Evolutionary conservation across 176 grass and related monocot species (phyloP), one percentile per base, ranked within the genome.

Genomic region (Oryza meridionalis): DNA sequence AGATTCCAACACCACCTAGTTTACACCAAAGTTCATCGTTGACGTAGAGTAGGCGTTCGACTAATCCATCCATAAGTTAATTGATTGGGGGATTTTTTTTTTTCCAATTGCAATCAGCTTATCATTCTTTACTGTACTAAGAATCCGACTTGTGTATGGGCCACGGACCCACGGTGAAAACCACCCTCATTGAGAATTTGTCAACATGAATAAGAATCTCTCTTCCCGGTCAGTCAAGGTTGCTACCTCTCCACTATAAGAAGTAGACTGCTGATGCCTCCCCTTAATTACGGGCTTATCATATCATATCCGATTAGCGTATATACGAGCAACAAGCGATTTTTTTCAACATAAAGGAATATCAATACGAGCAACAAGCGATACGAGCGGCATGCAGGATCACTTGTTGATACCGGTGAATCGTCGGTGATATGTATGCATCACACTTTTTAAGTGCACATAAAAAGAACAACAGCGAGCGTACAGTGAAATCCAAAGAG

Each of bases 251-350:
- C 35, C 35, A 37, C 35, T 37, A 37, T 37, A 37, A 37, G 35
- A 37, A 37, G 35, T 37, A 37, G 5, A 37, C 35, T 37, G 35
- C 35, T 37, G 35, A 37, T 37, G 35, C 35, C 4, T 37, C 35
- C 35, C 35, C 5, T 40, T 40, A 53, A 53, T 21, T 70, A 49
- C 19, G 27, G 4, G 3, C 46, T 59, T 76, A 76, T 86, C 77
- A 25, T 76, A 81, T 86, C 69, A 37, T 42, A 35, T 86, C 69
- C 62, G 49, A 40, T 80, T 64, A 35, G 16, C 38, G 38, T 31
- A 31, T 31, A 31, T 35, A 65, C 12, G 14, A 68, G 65, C 65
- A 77, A 43, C 16, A 31, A 7, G 37, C 10, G 47, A 46, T 73
- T 37, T 37, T 37, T 37, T 35, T 5, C 5, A 5, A 37, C 0